Evolutionary conservation across 2,329 filamentous ascomycete species (phyloP).

Genomic region (Ophiocordyceps polyrhachis-furcata): DNA sequence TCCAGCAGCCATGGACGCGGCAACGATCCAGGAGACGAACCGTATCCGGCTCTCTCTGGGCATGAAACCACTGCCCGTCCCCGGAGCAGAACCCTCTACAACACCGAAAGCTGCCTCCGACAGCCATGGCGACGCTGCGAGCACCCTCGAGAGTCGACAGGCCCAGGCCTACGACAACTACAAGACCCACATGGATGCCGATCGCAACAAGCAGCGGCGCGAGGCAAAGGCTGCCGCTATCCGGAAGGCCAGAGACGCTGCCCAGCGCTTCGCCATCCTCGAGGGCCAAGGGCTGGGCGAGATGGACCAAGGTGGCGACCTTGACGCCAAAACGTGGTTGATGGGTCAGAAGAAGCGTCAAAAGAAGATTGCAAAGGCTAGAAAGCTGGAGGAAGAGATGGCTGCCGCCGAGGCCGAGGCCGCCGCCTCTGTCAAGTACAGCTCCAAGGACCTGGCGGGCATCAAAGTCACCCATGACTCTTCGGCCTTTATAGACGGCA

Average conservation of each 20-base stretch:
- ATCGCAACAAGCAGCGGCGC: slow-evolving; percentile 57
- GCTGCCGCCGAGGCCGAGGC: slow-evolving; percentile 53
- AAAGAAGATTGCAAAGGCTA: slow-evolving; percentile 69
- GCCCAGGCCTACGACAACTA: slow-evolving; percentile 60
- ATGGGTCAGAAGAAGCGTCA: slow-evolving; percentile 82
- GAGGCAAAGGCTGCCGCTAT: slow-evolving; percentile 68
- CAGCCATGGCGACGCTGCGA: slow-evolving; percentile 51
- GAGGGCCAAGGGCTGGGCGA: slow-evolving; percentile 77
- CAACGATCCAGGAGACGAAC: slow-evolving; percentile 84
- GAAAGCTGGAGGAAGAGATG: slow-evolving; percentile 55
- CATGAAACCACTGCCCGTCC: slow-evolving; percentile 74
- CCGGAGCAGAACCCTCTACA: slow-evolving; percentile 33
- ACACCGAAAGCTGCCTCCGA: slow-evolving; percentile 27
- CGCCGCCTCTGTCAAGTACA: slow-evolving; percentile 51
- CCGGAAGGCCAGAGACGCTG: slow-evolving; percentile 72
- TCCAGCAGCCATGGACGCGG: slow-evolving; percentile 32
- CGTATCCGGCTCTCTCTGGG: slow-evolving; percentile 77
- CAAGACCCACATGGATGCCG: slow-evolving; percentile 44
- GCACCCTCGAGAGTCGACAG: slow-evolving; percentile 67
- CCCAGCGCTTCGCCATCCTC: slow-evolving; percentile 55
- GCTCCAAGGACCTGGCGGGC: slow-evolving; percentile 68
- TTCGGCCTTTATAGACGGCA: slow-evolving; percentile 59
- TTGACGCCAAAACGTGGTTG: slow-evolving; percentile 76
- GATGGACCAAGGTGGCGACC: slow-evolving; percentile 39
- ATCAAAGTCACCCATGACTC: slow-evolving; percentile 85